A percentile compares a stretch with the other conserved stretches of the same genome.
phyloP scores from a whole-genome alignment of 768 basidiomycete species.

The Pleurotus platypus region DNA sequence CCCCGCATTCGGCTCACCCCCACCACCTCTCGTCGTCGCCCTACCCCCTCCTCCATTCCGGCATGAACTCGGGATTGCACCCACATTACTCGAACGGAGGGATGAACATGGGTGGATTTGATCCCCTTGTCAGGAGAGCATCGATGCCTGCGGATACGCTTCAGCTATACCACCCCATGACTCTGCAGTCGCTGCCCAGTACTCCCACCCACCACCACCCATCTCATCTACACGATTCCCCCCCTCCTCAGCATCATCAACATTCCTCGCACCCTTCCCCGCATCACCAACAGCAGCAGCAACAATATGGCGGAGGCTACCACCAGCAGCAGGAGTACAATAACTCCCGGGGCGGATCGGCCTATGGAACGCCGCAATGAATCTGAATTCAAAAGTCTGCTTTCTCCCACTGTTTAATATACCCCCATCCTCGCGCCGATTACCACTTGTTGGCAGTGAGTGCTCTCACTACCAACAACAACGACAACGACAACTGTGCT shows the following conservation, averaged over 20 bases:
- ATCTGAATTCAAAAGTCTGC: too few relatives aligned
- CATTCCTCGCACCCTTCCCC: conserved; percentile 14
- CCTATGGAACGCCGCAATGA: conserved; percentile 43
- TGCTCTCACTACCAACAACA: too few relatives aligned
- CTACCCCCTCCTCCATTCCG: conserved; percentile 1
- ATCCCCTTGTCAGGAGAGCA: conserved; percentile 51
- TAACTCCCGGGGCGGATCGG: conserved; percentile 28
- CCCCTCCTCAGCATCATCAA: conserved; percentile 24
- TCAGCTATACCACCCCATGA: conserved; percentile 78
- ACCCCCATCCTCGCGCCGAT: too few relatives aligned
- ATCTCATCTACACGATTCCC: conserved; percentile 20
- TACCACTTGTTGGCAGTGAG: too few relatives aligned
- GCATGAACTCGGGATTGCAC: conserved; percentile 30
- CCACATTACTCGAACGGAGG: too few relatives aligned
- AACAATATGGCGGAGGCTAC: conserved; percentile 12
- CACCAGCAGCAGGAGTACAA: conserved; percentile 24
- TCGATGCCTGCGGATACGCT: conserved; percentile 70
- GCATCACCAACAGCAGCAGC: conserved; percentile 8
- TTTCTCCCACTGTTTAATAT: too few relatives aligned
- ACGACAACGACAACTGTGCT: too few relatives aligned
- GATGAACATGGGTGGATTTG: conserved; percentile 12
- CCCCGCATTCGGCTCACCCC: too few relatives aligned
- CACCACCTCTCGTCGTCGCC: too few relatives aligned
- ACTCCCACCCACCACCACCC: conserved; percentile 28
- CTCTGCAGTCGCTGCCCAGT: conserved; percentile 58